phyloP scores from a whole-genome alignment of 2,329 filamentous ascomycete genomes.

The Aspergillus oerlinghausenensis region DNA sequence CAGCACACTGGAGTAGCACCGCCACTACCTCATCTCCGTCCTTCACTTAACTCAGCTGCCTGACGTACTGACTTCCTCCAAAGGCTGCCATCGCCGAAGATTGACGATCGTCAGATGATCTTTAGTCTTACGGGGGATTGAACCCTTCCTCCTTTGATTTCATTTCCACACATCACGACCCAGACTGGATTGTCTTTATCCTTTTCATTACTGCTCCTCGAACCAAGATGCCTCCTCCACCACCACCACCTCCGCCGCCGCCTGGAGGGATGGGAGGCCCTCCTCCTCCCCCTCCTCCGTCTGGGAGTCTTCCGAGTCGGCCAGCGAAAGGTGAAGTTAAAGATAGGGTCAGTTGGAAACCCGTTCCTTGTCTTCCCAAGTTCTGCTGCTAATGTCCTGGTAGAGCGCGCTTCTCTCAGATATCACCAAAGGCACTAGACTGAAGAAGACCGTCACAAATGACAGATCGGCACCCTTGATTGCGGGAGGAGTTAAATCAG shows the following conservation, averaged over 20 bases:
- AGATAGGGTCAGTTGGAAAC: slow-evolving; percentile 55
- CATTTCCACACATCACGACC: not conserved
- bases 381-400: slow-evolving; percentile 13
- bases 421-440: slow-evolving; percentile 71
- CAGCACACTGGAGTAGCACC: slow-evolving; percentile 16
- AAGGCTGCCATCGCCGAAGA: slow-evolving; percentile 9
- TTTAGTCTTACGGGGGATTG: slow-evolving; percentile 7
- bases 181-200: slow-evolving; percentile 2
- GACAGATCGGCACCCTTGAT: slow-evolving; percentile 81
- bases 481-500: slow-evolving; percentile 56
- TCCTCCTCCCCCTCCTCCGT: slow-evolving; percentile 60
- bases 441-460: slow-evolving; percentile 87
- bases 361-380: not conserved
- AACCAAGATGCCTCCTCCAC: slow-evolving; percentile 45
- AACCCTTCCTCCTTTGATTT: slow-evolving; percentile 7
- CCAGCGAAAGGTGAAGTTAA: slow-evolving; percentile 53
- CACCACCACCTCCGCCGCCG: slow-evolving; percentile 67
- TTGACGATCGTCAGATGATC: slow-evolving; percentile 10
- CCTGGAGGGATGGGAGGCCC: slow-evolving; percentile 54
- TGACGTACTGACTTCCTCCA: slow-evolving; percentile 22
- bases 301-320: slow-evolving; percentile 49
- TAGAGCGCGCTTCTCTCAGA: slow-evolving; percentile 84
- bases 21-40: slow-evolving; percentile 9
- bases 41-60: slow-evolving; percentile 16
- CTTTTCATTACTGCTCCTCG: slow-evolving; percentile 6